These are phyloP conservation scores for Kalanchoe fedtschenkoi DNA, from an alignment of 164 flowering plant species.

Conservation along the genomic window DNA sequence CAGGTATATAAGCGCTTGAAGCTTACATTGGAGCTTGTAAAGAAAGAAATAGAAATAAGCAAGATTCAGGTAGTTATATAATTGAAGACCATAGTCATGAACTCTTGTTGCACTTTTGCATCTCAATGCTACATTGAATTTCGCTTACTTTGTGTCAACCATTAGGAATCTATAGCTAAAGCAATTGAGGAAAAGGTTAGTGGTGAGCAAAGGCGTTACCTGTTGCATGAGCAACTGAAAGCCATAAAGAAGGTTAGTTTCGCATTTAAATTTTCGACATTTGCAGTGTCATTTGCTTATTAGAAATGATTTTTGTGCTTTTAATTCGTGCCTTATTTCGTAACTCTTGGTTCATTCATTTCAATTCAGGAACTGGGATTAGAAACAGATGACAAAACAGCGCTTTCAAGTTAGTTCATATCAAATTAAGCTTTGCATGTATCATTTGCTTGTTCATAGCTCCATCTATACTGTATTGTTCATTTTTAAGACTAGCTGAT, in stretches of 20 bases:
- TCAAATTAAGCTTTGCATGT: not conserved
- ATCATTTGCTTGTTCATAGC: not conserved
- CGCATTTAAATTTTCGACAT: not conserved
- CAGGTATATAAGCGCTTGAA: constrained; percentile 82
- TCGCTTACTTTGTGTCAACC: not conserved
- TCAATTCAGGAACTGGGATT: constrained; percentile 81
- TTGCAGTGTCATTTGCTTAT: too few species aligned
- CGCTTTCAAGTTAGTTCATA: constrained; percentile 72
- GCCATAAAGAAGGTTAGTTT: constrained; percentile 88
- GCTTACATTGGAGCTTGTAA: constrained; percentile 74
- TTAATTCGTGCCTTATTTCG: not conserved
- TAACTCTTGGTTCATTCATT: constrained; percentile 6
- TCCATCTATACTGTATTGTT: not conserved
- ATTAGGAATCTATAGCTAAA: constrained; percentile 89
- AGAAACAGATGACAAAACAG: constrained; percentile 97
- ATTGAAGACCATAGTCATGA: not conserved
- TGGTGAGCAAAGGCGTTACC: constrained; percentile 88
- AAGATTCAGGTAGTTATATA: constrained; percentile 66
- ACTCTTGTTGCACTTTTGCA: not conserved
- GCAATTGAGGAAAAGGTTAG: constrained; percentile 97
- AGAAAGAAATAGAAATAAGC: constrained; percentile 97
- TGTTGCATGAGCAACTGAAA: constrained; percentile 94
- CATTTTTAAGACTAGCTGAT: too few species aligned
- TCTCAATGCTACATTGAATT: not conserved
- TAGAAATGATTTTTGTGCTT: not conserved